These are phyloP conservation scores for Proteromonas lacertae DNA, from an alignment of 352 stramenopile species.

Conservation along the genomic window DNA sequence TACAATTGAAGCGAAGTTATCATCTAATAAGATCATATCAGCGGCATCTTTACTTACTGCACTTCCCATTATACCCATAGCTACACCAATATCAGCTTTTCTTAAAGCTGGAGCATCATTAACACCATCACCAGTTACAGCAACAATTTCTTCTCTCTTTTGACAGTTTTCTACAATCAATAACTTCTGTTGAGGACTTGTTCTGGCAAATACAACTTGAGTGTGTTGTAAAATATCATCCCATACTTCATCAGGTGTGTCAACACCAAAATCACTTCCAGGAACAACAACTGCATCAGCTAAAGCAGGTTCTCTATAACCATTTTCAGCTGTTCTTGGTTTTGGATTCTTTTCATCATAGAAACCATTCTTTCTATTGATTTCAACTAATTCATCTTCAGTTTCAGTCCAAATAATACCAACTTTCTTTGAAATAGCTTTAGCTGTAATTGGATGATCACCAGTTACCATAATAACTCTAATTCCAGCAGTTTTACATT, in stretches of 20 bases:
- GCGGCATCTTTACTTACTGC: constrained; percentile 66
- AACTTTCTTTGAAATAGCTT: constrained; percentile 63
- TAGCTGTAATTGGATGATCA: constrained; percentile 53
- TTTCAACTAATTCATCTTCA: constrained; percentile 31
- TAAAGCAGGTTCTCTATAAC: neutral
- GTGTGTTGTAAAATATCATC: constrained; percentile 19
- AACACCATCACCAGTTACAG: constrained; percentile 84
- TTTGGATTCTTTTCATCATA: too few species aligned
- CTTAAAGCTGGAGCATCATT: constrained; percentile 70
- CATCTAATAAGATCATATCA: constrained; percentile 68
- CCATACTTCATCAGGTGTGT: too few species aligned
- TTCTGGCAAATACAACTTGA: constrained; percentile 70
- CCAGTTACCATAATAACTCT: constrained; percentile 70
- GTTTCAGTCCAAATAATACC: constrained; percentile 53
- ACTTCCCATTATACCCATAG: constrained; percentile 82
- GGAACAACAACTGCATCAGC: constrained; percentile 35
- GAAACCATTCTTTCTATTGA: constrained; percentile 11
- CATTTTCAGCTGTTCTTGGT: too few species aligned
- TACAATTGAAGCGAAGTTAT: too few species aligned
- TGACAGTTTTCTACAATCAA: constrained; percentile 64
- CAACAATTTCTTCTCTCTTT: constrained; percentile 36
- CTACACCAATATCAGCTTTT: constrained; percentile 78
- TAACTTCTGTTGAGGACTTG: constrained; percentile 63
- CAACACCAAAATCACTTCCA: constrained; percentile 30
- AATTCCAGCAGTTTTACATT: constrained; percentile 59